These are phyloP conservation scores for Metschnikowia bowlesiae DNA, from an alignment of 805 yeast species.

Conservation along the genomic window DNA sequence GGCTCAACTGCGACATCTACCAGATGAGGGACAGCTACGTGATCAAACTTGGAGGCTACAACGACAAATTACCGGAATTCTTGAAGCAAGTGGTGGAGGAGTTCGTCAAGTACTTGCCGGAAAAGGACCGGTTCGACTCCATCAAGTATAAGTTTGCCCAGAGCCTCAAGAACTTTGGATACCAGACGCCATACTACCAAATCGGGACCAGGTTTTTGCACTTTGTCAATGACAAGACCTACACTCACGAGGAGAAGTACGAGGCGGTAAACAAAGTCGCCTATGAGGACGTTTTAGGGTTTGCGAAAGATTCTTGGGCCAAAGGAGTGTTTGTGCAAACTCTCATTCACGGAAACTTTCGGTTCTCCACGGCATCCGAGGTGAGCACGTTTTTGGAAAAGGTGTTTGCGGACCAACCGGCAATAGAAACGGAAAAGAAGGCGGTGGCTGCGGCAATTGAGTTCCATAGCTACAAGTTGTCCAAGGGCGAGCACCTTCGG, in stretches of 20 bases:
- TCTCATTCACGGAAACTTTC: conserved; percentile 71
- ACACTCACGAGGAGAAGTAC: conserved; percentile 60
- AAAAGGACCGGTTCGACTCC: conserved; percentile 58
- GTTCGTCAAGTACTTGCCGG: conserved; percentile 47
- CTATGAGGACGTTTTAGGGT: conserved; percentile 47
- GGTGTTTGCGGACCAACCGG: conserved; percentile 22
- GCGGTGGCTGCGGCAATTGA: conserved; percentile 14
- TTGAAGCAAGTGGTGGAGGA: conserved; percentile 56
- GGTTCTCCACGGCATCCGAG: conserved; percentile 48
- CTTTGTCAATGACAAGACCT: conserved; percentile 68
- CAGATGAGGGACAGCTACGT: conserved; percentile 64
- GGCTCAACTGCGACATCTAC: conserved; percentile 54
- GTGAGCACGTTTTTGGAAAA: conserved; percentile 42
- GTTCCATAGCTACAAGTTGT: conserved; percentile 39
- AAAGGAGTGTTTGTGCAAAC: conserved; percentile 64
- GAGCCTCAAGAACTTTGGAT: conserved; percentile 64
- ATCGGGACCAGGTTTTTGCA: conserved; percentile 58
- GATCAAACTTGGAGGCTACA: conserved; percentile 70
- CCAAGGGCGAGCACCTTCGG: conserved; percentile 36
- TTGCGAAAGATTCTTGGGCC: conserved; percentile 46
- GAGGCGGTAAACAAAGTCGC: conserved; percentile 40
- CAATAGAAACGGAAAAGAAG: conserved; percentile 18
- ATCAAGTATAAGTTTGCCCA: conserved; percentile 61
- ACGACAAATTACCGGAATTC: conserved; percentile 69
- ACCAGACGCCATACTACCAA: conserved; percentile 73